Evolutionary conservation across 2,329 filamentous ascomycete genomes (phyloP), one percentile per base, ranked within the genome.

Genomic region (Scolecobasidium constrictum): DNA sequence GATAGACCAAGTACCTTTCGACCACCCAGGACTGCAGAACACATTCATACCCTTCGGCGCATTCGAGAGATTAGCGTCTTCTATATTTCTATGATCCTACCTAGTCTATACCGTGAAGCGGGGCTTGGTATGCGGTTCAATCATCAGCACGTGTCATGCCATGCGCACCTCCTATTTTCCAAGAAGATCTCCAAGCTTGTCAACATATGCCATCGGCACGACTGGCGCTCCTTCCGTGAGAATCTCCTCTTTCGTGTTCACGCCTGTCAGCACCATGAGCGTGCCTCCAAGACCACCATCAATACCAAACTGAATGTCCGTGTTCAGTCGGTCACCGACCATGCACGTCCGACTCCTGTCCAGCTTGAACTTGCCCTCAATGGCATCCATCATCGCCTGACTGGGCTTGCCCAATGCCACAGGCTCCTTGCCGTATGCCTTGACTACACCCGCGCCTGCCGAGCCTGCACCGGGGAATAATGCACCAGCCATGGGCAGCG

Each of bases 371-470:
- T 94, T 94, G 46, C 90, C 90, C 68, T 96, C 90, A 45, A 98
- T 83, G 3, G 92, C 87, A 61, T 96, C 90, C 90, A 98, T 94
- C 92, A 98, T 98, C 3, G 90, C 90, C 67, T 94, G 87, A 59
- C 86, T 94, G 3, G 92, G 92, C 67, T 98, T 98, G 1, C 92
- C 92, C 33, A 96, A 67, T 3, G 85, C 79, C 22, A 86, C 64
- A 1, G 92, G 90, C 53, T 83, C 71, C 58, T 76, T 65, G 3
- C 72, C 72, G 15, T 64, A 66, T 3, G 67, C 66, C 49, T 83
- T 82, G 42, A 81, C 71, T 46, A 98, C 65, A 2, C 87, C 86
- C 19, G 85, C 78, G 39, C 81, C 80, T 49, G 86, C 81, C 2
- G 85, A 82, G 1, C 92, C 92, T 1, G 92, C 92, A 5, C 92